Conservation (phyloP, 2,329 filamentous ascomycete genomes). For the Trichoderma koningii region DNA sequence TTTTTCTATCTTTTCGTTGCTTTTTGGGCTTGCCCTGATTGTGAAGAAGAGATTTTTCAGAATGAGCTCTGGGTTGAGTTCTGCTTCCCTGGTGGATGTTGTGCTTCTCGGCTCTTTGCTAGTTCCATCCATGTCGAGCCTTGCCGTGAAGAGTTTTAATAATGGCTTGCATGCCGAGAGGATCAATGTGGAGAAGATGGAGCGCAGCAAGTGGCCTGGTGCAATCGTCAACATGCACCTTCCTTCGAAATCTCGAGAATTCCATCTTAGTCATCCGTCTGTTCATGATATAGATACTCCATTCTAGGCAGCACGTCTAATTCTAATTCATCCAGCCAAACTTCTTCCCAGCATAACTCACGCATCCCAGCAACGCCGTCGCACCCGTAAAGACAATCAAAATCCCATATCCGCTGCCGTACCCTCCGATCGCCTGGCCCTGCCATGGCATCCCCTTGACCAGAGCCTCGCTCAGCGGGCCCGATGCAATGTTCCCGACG, state of each 20-base stretch:
- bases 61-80: too few species aligned
- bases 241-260: not conserved
- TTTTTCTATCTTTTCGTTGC: conserved; percentile 59
- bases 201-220: not conserved
- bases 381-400: conserved; percentile 41
- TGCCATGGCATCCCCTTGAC: conserved; percentile 50
- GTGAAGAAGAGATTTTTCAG: conserved; percentile 52
- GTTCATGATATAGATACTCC: not conserved
- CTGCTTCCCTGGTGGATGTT: too few species aligned
- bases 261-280: conserved; percentile 1
- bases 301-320: not conserved
- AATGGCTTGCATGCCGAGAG: too few species aligned
- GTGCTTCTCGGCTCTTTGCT: too few species aligned
- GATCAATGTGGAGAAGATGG: too few species aligned
- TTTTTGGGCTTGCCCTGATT: conserved; percentile 48
- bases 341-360: conserved; percentile 37
- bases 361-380: conserved; percentile 38
- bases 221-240: not conserved
- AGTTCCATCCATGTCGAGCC: too few species aligned
- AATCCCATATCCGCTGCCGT: conserved; percentile 40
- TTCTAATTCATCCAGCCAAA: conserved; percentile 36
- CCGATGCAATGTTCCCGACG: conserved; percentile 60
- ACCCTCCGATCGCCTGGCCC: conserved; percentile 38
- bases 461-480: conserved; percentile 58
- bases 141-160: too few species aligned